These are phyloP conservation scores for Phytophthora pini DNA, from an alignment of 352 stramenopile genomes.

Conservation along the genomic window DNA sequence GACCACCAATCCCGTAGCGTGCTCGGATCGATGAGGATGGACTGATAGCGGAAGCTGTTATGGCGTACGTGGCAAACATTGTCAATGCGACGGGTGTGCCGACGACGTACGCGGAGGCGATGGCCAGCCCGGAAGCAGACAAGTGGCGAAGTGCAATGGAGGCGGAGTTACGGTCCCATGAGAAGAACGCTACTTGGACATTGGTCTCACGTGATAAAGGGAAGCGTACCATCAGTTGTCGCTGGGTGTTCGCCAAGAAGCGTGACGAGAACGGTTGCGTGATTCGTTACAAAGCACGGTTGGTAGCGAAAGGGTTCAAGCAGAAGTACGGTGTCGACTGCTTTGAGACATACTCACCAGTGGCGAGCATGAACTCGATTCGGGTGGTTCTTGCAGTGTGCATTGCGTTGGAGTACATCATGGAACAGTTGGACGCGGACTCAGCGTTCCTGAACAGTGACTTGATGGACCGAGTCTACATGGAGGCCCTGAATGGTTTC, in stretches of 20 bases:
- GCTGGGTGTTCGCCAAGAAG: slow-evolving; percentile 16
- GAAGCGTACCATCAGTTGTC: slow-evolving; percentile 2
- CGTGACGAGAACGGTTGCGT: slow-evolving; percentile 3
- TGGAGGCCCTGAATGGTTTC: slow-evolving; percentile 4
- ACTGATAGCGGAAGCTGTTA: no score
- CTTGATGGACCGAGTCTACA: neutral
- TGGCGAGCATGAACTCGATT: slow-evolving; percentile 26
- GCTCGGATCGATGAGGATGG: no score
- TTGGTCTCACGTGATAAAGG: neutral
- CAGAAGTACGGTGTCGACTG: slow-evolving; percentile 17
- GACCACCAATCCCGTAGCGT: no score
- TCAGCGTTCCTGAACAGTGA: slow-evolving; percentile 15
- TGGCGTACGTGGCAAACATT: neutral
- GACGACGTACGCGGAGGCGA: slow-evolving; percentile 10
- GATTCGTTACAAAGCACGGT: neutral
- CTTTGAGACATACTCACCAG: slow-evolving; percentile 14
- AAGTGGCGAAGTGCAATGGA: no score
- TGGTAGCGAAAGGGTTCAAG: slow-evolving; percentile 12
- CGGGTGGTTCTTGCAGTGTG: slow-evolving; percentile 7
- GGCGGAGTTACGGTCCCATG: no score
- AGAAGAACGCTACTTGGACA: neutral
- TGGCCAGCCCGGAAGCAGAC: neutral
- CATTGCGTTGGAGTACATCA: neutral
- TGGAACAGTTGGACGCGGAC: slow-evolving; percentile 10
- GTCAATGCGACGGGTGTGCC: neutral